Conservation (phyloP, 306 rosid species). For the Arachis hypogaea region DNA sequence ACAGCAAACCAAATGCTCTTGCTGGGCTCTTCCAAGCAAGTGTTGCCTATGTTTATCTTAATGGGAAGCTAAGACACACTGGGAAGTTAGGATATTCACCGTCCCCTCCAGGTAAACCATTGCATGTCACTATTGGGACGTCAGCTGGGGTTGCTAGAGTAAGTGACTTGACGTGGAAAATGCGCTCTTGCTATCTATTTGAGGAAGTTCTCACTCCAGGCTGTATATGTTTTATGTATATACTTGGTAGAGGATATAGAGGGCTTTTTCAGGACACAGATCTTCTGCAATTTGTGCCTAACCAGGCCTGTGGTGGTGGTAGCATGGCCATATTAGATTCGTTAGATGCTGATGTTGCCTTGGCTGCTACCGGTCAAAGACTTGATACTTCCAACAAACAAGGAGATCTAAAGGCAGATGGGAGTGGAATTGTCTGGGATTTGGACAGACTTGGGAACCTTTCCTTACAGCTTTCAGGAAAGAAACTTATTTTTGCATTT, state of each 20-base stretch:
- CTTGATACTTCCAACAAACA: slow-evolving; percentile 67
- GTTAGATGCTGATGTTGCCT: slow-evolving; percentile 73
- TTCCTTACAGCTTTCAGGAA: slow-evolving; percentile 91
- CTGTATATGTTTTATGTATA: slow-evolving; percentile 89
- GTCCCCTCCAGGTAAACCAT: slow-evolving; percentile 85
- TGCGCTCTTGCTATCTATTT: slow-evolving; percentile 95
- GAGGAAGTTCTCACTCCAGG: slow-evolving; percentile 97
- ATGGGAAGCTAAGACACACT: slow-evolving; percentile 94
- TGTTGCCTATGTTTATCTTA: slow-evolving; percentile 91
- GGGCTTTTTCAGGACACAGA: slow-evolving; percentile 98
- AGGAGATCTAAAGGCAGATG: slow-evolving; percentile 83
- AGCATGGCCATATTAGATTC: slow-evolving; percentile 98
- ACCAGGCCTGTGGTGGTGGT: slow-evolving; percentile 99
- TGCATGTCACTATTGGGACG: slow-evolving; percentile 92
- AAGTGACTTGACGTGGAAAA: slow-evolving; percentile 85
- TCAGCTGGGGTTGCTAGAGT: slow-evolving; percentile 77
- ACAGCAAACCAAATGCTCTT: slow-evolving; percentile 99
- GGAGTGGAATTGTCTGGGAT: slow-evolving; percentile 99
- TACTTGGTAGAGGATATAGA: slow-evolving; percentile 98
- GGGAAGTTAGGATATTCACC: slow-evolving; percentile 99
- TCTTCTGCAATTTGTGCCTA: slow-evolving; percentile 94
- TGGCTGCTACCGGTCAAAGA: slow-evolving; percentile 75
- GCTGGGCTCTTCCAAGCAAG: slow-evolving; percentile 99
- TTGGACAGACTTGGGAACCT: slow-evolving; percentile 93
- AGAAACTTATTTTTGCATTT: slow-evolving; percentile 95